Base-by-base conservation (phyloP, 768 basidiomycete species). In the Russula virescens region DNA sequence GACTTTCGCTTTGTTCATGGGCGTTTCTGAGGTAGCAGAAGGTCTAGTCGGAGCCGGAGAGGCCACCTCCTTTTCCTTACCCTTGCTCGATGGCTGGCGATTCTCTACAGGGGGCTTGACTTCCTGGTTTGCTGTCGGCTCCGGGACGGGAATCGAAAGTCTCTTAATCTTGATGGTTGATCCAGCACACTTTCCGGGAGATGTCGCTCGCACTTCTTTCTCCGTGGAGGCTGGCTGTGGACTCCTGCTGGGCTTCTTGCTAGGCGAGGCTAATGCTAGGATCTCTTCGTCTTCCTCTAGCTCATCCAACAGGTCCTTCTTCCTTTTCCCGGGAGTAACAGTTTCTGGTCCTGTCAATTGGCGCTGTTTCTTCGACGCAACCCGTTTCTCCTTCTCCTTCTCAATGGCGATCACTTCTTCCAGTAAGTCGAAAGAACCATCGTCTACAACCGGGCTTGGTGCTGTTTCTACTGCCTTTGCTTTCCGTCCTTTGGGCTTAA, bases 331-430 rank as follows among this genome's bases (percentile, higher is more conserved):
- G 5, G 66, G 64, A 25, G 52, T 38, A 10, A 28, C 49, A 18
- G 48, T 51, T 51, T 69, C 58, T 16, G 63, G 51, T 66, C 69
- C 69, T 34, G 68, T 66, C 21, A 69, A 65, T 25, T 57, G 62
- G 21, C 68, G 69, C 55, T 65, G 64, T 35, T 68, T 67, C 40
- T 67, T 63, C 42, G 62, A 59, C 11, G 59, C 63, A 51, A 49
- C 57, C 40, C 65, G 60, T 57, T 64, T 68, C 60, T 75, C 73
- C 55, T 72, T 69, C 54, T 70, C 69, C 58, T 70, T 71, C 70
- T 91, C 89, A 45, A 91, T 87, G 9, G 89, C 89, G 58, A 91
- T 80, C 21, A 92, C 88, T 71, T 91, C 89, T 71, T 90, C 87
- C 2, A 90, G 75, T 45, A 92, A 78, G 68, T 92, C 89, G 66